phyloP scores from a whole-genome alignment of 192 early-diverging fungal genomes.

The Anaeromyces robustus region DNA sequence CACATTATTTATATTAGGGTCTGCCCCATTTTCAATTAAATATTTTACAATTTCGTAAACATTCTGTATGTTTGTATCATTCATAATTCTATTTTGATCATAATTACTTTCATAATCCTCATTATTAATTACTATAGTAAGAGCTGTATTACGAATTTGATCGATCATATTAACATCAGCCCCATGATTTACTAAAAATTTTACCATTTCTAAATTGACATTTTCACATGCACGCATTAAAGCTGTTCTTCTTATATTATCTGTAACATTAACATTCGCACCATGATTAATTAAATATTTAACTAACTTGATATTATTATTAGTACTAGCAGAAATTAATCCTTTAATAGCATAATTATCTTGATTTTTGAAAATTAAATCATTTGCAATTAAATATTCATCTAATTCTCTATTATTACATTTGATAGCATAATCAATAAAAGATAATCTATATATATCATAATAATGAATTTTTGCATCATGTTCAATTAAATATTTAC shows the following conservation, averaged over 20 bases:
- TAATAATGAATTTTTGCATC: neutral
- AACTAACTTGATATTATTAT: neutral
- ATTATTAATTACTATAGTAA: neutral
- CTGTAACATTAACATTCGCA: neutral
- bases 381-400: neutral
- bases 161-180: neutral
- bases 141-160: neutral
- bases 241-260: neutral
- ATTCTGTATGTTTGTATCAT: neutral
- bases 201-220: neutral
- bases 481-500: neutral
- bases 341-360: neutral
- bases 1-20: neutral
- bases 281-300: neutral
- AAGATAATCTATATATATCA: neutral
- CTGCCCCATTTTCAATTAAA: neutral
- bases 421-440: neutral
- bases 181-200: neutral
- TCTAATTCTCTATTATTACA: neutral
- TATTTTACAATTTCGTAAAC: neutral
- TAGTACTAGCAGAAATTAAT: neutral
- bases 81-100: neutral
- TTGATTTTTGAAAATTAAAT: neutral
- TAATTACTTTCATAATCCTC: neutral
- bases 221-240: neutral